Evolutionary conservation across 148 eudicot genomes (phyloP).

Genomic region (Rheum nobile): DNA sequence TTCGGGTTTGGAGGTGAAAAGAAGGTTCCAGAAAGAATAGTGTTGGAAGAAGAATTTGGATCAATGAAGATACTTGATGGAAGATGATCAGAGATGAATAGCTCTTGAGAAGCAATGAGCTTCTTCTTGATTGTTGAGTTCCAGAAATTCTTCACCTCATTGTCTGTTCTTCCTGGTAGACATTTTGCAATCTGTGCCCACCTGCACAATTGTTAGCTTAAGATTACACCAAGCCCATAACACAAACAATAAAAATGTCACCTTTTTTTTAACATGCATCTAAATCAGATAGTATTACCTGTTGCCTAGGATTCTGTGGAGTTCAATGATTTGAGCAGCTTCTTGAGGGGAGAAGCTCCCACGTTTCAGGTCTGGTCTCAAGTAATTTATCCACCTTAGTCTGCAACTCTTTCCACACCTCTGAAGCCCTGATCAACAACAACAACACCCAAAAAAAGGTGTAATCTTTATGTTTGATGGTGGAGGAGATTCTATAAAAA

Average conservation of each 20-base stretch:
- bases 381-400: conserved; percentile 80
- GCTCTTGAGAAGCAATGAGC: conserved; percentile 33
- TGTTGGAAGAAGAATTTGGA: not conserved
- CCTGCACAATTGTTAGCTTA: conserved; percentile 16
- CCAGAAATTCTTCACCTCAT: conserved; percentile 96
- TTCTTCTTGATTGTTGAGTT: conserved; percentile 84
- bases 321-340: conserved; percentile 73
- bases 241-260: not conserved
- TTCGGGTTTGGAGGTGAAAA: conserved; percentile 1
- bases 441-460: not conserved
- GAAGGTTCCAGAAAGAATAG: not conserved
- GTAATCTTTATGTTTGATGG: not conserved
- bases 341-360: conserved; percentile 74
- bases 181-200: conserved; percentile 93
- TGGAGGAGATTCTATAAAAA: too few species aligned
- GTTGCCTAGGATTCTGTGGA: conserved; percentile 79
- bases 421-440: conserved; percentile 50
- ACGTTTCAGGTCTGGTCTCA: conserved; percentile 78
- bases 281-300: conserved; percentile 24
- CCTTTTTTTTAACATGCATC: not conserved
- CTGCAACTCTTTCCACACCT: conserved; percentile 95
- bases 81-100: conserved; percentile 14
- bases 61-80: conserved; percentile 10
- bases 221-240: not conserved
- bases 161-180: conserved; percentile 90